phyloP scores from a whole-genome alignment of 2,329 filamentous ascomycete genomes.

The Monilinia vaccinii-corymbosi region DNA sequence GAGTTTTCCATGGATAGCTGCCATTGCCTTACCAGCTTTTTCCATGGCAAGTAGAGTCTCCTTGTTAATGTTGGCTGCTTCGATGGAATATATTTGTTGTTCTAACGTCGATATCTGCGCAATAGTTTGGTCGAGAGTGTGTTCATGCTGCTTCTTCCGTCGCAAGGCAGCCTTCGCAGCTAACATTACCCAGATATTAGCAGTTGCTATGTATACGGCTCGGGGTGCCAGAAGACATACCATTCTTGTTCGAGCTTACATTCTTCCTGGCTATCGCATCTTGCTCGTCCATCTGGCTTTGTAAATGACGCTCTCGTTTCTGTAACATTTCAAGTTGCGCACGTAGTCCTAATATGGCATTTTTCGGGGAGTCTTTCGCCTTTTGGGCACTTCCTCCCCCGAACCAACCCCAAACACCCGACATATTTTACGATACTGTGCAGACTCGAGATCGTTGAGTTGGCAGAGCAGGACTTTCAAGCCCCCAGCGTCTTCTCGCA shows the following conservation, averaged over 20 bases:
- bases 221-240: constrained; percentile 43
- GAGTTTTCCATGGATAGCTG: constrained; percentile 80
- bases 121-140: constrained; percentile 81
- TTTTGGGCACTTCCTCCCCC: constrained; percentile 74
- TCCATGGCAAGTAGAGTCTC: constrained; percentile 94
- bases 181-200: constrained; percentile 32
- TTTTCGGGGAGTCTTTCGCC: constrained; percentile 91
- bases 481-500: constrained; percentile 3
- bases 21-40: constrained; percentile 82
- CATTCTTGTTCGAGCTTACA: constrained; percentile 79
- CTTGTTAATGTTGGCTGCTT: constrained; percentile 97
- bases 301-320: constrained; percentile 87
- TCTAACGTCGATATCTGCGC: constrained; percentile 88
- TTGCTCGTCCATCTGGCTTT: constrained; percentile 89
- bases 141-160: constrained; percentile 91
- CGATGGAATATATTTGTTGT: constrained; percentile 92
- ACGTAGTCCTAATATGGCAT: constrained; percentile 83
- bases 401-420: constrained; percentile 79
- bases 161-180: constrained; percentile 83
- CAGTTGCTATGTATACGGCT: background rate
- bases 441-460: constrained; percentile 10
- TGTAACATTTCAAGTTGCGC: constrained; percentile 94
- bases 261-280: constrained; percentile 83
- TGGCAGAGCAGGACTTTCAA: constrained; percentile 6
- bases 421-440: constrained; percentile 39